phyloP scores from a whole-genome alignment of 2,329 filamentous ascomycete species.

The Botryotinia globosa region DNA sequence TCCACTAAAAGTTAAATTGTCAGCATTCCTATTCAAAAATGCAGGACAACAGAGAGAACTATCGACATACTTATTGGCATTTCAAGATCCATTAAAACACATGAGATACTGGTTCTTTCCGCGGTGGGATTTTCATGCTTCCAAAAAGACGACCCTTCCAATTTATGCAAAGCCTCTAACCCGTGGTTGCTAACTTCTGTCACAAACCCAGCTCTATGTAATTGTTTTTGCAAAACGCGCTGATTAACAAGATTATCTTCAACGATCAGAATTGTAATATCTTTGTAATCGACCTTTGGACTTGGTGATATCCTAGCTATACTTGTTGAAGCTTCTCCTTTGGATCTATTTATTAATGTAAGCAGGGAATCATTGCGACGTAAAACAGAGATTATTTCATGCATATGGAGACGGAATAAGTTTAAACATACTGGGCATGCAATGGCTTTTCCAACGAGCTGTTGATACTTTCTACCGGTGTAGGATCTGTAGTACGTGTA shows the following conservation, averaged over 20 bases:
- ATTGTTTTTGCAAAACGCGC: slow-evolving; percentile 59
- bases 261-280: slow-evolving; percentile 54
- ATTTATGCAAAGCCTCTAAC: slow-evolving; percentile 57
- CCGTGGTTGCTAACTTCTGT: slow-evolving; percentile 64
- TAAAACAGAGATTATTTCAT: background rate
- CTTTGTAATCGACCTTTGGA: slow-evolving; percentile 3
- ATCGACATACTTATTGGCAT: slow-evolving; percentile 61
- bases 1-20: slow-evolving; percentile 50
- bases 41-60: slow-evolving; percentile 63
- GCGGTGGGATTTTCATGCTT: slow-evolving; percentile 28
- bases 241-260: slow-evolving; percentile 69
- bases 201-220: slow-evolving; percentile 58
- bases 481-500: background rate
- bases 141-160: slow-evolving; percentile 57
- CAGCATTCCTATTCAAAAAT: background rate
- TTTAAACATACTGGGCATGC: background rate
- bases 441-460: background rate
- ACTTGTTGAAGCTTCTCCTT: background rate
- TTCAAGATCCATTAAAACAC: slow-evolving; percentile 76
- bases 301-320: background rate
- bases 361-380: background rate
- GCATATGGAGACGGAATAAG: background rate
- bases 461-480: background rate
- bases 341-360: background rate
- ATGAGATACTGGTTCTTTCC: slow-evolving; percentile 48